These are phyloP conservation scores for Trichoderma reesei DNA, from an alignment of 495 filamentous ascomycete genomes.

Conservation along the genomic window DNA sequence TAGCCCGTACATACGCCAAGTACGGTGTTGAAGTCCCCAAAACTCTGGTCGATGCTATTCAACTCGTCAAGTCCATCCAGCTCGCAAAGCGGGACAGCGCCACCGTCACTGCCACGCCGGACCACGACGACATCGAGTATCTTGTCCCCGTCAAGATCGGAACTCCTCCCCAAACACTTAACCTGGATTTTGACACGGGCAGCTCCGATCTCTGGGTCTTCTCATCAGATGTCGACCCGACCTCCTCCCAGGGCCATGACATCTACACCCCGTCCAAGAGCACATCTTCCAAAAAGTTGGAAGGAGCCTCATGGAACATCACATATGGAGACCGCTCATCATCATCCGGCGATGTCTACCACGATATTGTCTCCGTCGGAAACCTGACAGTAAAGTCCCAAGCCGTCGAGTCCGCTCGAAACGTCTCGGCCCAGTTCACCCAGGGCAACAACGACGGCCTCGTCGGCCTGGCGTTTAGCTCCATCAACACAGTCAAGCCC, in stretches of 20 bases:
- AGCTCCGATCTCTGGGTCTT: slow-evolving; percentile 64
- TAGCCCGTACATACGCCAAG: slow-evolving; percentile 24
- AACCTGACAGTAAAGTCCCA: slow-evolving; percentile 54
- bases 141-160: slow-evolving; percentile 59
- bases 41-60: slow-evolving; percentile 18
- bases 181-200: slow-evolving; percentile 67
- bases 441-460: slow-evolving; percentile 47
- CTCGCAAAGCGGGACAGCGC: slow-evolving; percentile 13
- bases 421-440: slow-evolving; percentile 53
- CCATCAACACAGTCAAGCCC: slow-evolving; percentile 54
- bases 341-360: slow-evolving; percentile 61
- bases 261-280: slow-evolving; percentile 46
- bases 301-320: slow-evolving; percentile 55
- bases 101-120: slow-evolving; percentile 30
- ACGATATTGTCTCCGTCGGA: slow-evolving; percentile 68
- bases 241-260: slow-evolving; percentile 41
- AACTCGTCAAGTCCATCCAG: slow-evolving; percentile 12
- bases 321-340: slow-evolving; percentile 63
- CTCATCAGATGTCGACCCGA: slow-evolving; percentile 34
- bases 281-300: slow-evolving; percentile 38
- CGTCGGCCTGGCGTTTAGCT: slow-evolving; percentile 15
- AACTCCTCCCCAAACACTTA: slow-evolving; percentile 59
- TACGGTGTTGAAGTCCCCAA: slow-evolving; percentile 20
- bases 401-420: slow-evolving; percentile 61
- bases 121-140: slow-evolving; percentile 57